Base-by-base conservation (phyloP, 2,329 filamentous ascomycete species). In the Trichoderma sp. region DNA sequence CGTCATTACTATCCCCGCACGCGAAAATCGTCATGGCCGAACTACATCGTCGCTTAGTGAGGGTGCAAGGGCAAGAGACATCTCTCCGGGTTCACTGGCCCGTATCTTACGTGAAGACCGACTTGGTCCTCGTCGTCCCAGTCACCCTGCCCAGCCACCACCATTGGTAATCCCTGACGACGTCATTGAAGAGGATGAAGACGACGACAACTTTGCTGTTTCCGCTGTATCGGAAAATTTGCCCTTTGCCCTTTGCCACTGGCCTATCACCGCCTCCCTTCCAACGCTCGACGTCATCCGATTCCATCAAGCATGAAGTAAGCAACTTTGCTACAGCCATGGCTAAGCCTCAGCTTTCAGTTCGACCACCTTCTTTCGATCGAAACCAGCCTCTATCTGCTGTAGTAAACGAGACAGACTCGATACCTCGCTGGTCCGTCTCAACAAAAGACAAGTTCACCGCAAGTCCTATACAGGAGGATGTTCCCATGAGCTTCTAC, bases 151-250 rank as follows among this genome's bases (percentile, higher is more conserved):
- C 11, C 75, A 79, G n/a, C 75, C 78, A 8, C 76, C 77, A 2
- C 67, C 75, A 1, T 55, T 81, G 10, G 60, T 75, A 24, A 81
- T 82, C 8, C 77, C 80, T 21, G 79, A 81, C 10, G 78, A 81
- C 7, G 73, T 74, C 35, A 78, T 76, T 8, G 85, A 86, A 67
- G 84, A 85, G 63, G 80, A 79, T 56, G 87, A 89, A 61, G 86
- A 89, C 71, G 87, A 89, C 72, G 86, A 88, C 72, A 89, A 89
- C 77, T 89, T 90, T 73, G 87, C 87, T n/a, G 83, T 82, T 4
- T 84, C 84, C 1, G 82, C 84, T 4, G 74, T 77, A 7, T 83
- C 83, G 0, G 86, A 87, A 65, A 79, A 70, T 2, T 78, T 81
- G 27, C 76, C 81, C 1, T 84, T 81, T 69, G 76, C 80, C 24